Evolutionary conservation across 352 stramenopile genomes (phyloP).

Genomic region (Globisporangium acanthophoron): DNA sequence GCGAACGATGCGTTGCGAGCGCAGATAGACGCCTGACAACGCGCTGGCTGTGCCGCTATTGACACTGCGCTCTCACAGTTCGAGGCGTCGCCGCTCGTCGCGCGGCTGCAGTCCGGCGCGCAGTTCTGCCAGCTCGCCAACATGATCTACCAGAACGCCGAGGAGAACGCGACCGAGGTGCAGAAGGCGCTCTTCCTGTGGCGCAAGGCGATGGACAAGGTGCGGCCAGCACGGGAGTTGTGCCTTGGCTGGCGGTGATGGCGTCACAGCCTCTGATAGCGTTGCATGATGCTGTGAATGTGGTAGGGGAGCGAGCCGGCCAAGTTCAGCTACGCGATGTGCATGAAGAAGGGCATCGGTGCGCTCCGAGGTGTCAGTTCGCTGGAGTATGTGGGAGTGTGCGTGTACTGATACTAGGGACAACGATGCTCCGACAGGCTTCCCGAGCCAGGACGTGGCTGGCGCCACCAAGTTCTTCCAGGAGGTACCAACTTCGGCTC

Average conservation of each 20-base stretch:
- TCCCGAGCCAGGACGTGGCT: slow-evolving; percentile 46
- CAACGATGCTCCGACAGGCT: slow-evolving; percentile 21
- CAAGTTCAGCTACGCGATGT: slow-evolving; percentile 84
- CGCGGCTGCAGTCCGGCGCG: slow-evolving; percentile 38
- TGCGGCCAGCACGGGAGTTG: slow-evolving; percentile 2
- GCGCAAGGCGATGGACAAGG: slow-evolving; percentile 80
- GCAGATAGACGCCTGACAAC: not conserved
- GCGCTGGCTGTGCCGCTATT: no score
- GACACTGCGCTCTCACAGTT: slow-evolving; percentile 28
- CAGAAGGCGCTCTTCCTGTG: slow-evolving; percentile 75
- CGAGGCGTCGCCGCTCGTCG: slow-evolving; percentile 55
- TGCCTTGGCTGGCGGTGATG: not conserved
- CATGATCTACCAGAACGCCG: slow-evolving; percentile 81
- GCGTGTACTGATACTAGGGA: not conserved
- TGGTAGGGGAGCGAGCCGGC: slow-evolving; percentile 62
- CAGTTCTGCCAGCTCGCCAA: slow-evolving; percentile 73
- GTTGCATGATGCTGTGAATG: not conserved
- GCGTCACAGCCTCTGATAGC: no score
- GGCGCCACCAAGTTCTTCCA: slow-evolving; percentile 65
- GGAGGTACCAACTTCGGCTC: slow-evolving; percentile 27
- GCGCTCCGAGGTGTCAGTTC: not conserved
- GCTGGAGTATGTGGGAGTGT: not conserved
- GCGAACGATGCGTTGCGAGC: no score
- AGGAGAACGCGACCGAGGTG: slow-evolving; percentile 47
- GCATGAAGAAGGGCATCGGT: slow-evolving; percentile 77